A percentile compares a stretch with the other conserved stretches of the same genome.
These are phyloP conservation scores for Colletotrichum horii DNA, from an alignment of 2,329 filamentous ascomycete genomes.

Conservation along the genomic window DNA sequence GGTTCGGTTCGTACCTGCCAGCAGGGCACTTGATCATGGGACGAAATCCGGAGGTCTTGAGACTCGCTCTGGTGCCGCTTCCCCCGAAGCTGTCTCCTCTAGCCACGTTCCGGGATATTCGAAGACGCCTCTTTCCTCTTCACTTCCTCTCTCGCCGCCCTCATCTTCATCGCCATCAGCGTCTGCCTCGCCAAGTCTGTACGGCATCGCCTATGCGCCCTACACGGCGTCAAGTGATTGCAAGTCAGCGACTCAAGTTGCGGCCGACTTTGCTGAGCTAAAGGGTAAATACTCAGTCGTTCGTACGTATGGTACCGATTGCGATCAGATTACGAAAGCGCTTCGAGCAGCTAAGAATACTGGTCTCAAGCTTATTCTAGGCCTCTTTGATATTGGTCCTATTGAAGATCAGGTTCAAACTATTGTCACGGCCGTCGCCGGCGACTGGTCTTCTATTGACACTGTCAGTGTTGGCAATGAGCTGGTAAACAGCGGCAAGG, in stretches of 20 bases:
- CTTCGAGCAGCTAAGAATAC: slow-evolving; percentile 67
- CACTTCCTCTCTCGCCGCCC: neutral
- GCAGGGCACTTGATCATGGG: neutral
- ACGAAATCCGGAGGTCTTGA: neutral
- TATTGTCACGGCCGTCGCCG: slow-evolving; percentile 63
- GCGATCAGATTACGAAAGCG: slow-evolving; percentile 71
- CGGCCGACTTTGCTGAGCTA: slow-evolving; percentile 65
- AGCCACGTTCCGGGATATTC: neutral
- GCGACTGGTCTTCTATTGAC: slow-evolving; percentile 72
- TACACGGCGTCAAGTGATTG: slow-evolving; percentile 62
- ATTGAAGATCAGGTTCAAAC: slow-evolving; percentile 62
- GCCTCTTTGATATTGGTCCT: slow-evolving; percentile 69
- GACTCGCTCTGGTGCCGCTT: neutral
- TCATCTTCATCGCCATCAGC: neutral
- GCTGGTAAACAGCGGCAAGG: slow-evolving; percentile 69
- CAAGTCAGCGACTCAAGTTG: slow-evolving; percentile 69
- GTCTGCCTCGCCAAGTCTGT: slow-evolving; percentile 13
- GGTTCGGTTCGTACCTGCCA: slow-evolving; percentile 34
- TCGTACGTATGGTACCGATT: slow-evolving; percentile 82
- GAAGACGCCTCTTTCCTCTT: neutral
- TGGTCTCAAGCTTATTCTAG: slow-evolving; percentile 75
- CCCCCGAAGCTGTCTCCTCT: neutral
- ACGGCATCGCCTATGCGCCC: slow-evolving; percentile 55
- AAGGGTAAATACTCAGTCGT: slow-evolving; percentile 63
- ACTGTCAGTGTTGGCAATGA: slow-evolving; percentile 84